Base-by-base conservation (phyloP, 192 early-diverging fungal genomes). In the Podila epigama region DNA sequence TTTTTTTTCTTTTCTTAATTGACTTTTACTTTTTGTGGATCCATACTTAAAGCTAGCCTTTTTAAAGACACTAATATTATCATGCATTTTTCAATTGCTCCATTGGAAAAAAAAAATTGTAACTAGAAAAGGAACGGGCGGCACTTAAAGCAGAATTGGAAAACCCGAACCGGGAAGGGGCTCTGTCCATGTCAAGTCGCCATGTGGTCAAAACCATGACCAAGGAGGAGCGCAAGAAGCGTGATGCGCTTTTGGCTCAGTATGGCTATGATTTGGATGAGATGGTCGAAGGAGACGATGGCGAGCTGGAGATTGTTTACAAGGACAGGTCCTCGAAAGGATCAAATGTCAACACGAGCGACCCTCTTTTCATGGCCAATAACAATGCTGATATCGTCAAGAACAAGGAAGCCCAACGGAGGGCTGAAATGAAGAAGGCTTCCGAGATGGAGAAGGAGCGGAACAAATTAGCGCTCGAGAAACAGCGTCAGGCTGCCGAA, bases 181-280 rank as follows among this genome's bases (percentile, higher is more conserved):
- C 52, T 4, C 44, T 75, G 2, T 72, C 61, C 4, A 72, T 82
- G 71, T 68, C 63, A 1, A 70, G 60, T 29, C 64, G 58, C 28
- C 69, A 70, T 22, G 52, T 70, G 4, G 60, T 69, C 51, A 84
- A 87, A 66, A 69, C 69, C 41, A 70, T 87, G 62, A 80, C 87
- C 11, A 84, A 81, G 34, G 86, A 89, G 44, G 80, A 89, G 51
- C 71, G 79, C 32, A 73, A 79, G 20, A 75, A 78, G 56, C 81
- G 87, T 10, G 85, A 90, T 16, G 64, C 75, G 1, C 58, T 87
- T 20, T 52, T 89, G 35, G 69, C 68, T 33, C 77, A 89, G 67
- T 93, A 93, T 67, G 88, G 80, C 2, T 90, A 90, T 60, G 89
- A 89, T 41, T 64, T 83, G 5, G 87, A 90, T 32, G 88, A 89